Base-by-base conservation (phyloP, 2,329 filamentous ascomycete species). In the Trichophaea hybrida region DNA sequence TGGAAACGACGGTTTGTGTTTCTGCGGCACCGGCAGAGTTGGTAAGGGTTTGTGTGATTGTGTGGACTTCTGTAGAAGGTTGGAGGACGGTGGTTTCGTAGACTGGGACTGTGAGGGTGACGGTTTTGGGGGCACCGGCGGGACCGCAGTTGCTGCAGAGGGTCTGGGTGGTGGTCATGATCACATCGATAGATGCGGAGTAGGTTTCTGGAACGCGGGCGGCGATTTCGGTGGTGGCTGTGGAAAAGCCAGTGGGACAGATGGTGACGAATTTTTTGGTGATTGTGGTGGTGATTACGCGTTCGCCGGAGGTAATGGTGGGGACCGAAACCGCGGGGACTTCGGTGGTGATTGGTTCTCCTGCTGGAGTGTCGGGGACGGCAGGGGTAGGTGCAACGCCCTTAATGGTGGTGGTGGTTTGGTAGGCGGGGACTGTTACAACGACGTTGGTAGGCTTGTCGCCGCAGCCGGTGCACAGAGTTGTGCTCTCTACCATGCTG, bases 161-260 rank as follows among this genome's bases (percentile, higher is more conserved):
- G 6, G 51, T 54, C 1, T 35, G 5, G 1, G 51, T 54, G 4
- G 12, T 38, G 13, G 51, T 54, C 51, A 54, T 54, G 51, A 54
- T 8, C 1, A 40, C 35, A 1, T 34, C 12, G 7, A 35, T 5
- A 1, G 51, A 4, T 1, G 10, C 10, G 37, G 51, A 34, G 35
- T 35, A 15, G 7, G 51, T 54, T 13, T 13, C 13, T 68, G 64
- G 44, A 64, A 67, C 69, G 62, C 34, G 59, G 59, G 40, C 69
- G 66, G n/a, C 62, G 61, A 55, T 67, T 67, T 31, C 68, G 64
- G 35, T 67, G 64, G 48, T 60, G 61, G 10, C 67, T 66, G 31
- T 54, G 4, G 35, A 35, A 5, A 54, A n/a, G 10, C 51, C 51
- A 15, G 51, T 35, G 13, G 51, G 51, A 33, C 34, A 54, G 34